These are phyloP conservation scores for Ogataea wickerhamii DNA, from an alignment of 805 yeast species.

Conservation along the genomic window DNA sequence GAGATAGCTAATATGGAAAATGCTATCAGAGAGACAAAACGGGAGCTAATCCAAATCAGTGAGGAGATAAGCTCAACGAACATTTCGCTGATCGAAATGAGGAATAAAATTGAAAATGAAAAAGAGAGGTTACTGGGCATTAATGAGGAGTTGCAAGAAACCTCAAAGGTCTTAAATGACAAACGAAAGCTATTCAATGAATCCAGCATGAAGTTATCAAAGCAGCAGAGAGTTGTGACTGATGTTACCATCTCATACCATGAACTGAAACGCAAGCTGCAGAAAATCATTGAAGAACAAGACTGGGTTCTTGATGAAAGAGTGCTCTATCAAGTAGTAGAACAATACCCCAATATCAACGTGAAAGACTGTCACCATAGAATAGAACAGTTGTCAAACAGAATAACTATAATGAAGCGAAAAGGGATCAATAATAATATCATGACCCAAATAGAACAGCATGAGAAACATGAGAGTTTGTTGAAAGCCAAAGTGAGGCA, in stretches of 20 bases:
- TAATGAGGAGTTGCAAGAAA: conserved; percentile 70
- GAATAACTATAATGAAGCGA: conserved; percentile 66
- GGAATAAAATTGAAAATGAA: conserved; percentile 47
- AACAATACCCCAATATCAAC: conserved; percentile 60
- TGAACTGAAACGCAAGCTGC: conserved; percentile 36
- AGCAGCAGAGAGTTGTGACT: conserved; percentile 50
- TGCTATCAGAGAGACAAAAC: conserved; percentile 35
- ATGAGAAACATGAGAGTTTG: conserved; percentile 79
- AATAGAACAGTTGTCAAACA: conserved; percentile 51
- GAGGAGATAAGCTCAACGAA: conserved; percentile 28
- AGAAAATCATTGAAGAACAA: conserved; percentile 48
- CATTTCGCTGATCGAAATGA: conserved; percentile 25
- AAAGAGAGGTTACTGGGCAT: conserved; percentile 59
- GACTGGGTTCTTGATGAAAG: conserved; percentile 73
- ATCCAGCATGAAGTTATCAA: conserved; percentile 46
- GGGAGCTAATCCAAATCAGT: conserved; percentile 24
- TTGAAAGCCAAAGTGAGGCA: conserved; percentile 78
- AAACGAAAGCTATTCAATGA: conserved; percentile 45
- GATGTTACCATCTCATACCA: conserved; percentile 29
- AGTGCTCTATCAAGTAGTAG: conserved; percentile 51
- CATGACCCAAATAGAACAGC: conserved; percentile 88
- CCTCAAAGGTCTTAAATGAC: conserved; percentile 42
- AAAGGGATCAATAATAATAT: conserved; percentile 77
- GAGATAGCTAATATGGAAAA: conserved; percentile 36
- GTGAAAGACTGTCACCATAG: conserved; percentile 59